Evolutionary conservation across 108 stramenopile genomes (phyloP), one percentile per base, ranked within the genome.

Genomic region (Nitzschia sp.): DNA sequence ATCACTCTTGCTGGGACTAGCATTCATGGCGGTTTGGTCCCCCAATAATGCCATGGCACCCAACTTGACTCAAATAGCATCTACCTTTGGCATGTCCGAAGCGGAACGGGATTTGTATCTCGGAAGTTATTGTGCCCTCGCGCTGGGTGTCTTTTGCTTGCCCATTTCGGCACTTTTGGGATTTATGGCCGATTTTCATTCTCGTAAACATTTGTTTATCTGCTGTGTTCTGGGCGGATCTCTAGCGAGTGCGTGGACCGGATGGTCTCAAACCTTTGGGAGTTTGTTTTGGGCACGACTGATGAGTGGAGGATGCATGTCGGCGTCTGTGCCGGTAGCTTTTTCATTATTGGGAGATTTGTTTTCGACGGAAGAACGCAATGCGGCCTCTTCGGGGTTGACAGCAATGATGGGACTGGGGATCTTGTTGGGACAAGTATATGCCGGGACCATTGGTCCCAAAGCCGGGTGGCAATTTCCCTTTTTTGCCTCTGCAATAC

Each of bases 321-420:
- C 75, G 36, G 88, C 80, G 22, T 72, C 70, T 27, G 88, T 89
- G 19, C 83, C 85, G 17, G 83, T 89, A 19, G 85, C 83, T 31
- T 89, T 89, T 73, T 76, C 74, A n/a, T 46, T 89, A 32, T 47
- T 89, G 69, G 85, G 85, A 19, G 88, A 89, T 66, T 72, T 83
- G 59, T 89, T 89, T 78, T 69, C 69, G 3, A 64, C 67, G 13
- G 72, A 84, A 54, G 85, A 89, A 53, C 78, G 88, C 38, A 89
- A 89, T 65, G 85, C 85, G 4, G 85, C 88, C 30, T 79, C 78
- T 19, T 69, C 66, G 4, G 88, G 85, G 23, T 71, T 89, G 58
- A 89, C 88, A 9, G 83, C 85, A 59, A 84, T 84, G 81, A 89
- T 89, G 88, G 88, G 88, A 41, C 35, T 84, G 17, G 88, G 88